Evolutionary conservation across 305 asterid species (phyloP).

Genomic region (Rubia tinctorum): DNA sequence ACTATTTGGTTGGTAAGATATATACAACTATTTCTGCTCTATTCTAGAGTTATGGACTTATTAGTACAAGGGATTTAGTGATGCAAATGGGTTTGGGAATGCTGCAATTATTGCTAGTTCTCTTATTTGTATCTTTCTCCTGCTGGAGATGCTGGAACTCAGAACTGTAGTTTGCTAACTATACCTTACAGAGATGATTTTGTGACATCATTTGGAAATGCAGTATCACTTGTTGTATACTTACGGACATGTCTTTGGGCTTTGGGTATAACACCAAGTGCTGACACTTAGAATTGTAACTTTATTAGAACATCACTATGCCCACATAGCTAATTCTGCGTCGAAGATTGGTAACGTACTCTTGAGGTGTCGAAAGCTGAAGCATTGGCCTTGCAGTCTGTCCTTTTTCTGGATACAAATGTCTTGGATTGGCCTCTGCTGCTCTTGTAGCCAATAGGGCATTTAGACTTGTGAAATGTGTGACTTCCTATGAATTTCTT

Average conservation of each 20-base stretch:
- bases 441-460: not conserved
- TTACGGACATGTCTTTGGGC: not conserved
- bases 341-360: not conserved
- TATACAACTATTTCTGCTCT: slow-evolving; percentile 5
- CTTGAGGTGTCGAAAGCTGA: not conserved
- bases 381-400: not conserved
- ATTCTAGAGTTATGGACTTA: not conserved
- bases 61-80: not conserved
- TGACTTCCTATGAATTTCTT: not conserved
- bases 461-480: not conserved
- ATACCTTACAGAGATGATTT: not conserved
- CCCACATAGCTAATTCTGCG: not conserved
- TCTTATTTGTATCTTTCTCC: not conserved
- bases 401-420: not conserved
- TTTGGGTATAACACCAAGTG: not conserved
- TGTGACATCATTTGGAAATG: not conserved
- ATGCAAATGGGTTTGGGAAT: not conserved
- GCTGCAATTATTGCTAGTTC: not conserved
- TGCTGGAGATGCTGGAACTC: not conserved
- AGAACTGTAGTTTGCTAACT: not conserved
- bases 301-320: not conserved
- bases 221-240: not conserved
- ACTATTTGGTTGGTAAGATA: slow-evolving; percentile 75
- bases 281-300: not conserved
- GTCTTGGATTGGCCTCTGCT: not conserved